Percentiles rank a stretch among this genome's conserved stretches.
phyloP scores from a whole-genome alignment of 2,329 filamentous ascomycete genomes.

The Aspergillus fijiensis region DNA sequence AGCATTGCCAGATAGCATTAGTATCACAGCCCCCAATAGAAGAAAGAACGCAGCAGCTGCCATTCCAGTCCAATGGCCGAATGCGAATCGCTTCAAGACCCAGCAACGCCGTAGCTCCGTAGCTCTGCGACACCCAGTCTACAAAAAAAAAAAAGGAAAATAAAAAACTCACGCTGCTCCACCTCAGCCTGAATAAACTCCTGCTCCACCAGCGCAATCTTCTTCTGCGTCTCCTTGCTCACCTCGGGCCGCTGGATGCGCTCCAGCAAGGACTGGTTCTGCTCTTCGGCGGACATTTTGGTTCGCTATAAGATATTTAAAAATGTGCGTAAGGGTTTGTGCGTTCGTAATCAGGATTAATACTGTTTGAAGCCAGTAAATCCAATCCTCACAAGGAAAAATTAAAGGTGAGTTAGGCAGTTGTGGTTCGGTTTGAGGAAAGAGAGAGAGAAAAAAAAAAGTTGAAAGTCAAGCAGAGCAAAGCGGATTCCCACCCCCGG shows the following conservation, averaged over 20 bases:
- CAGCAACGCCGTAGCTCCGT: not conserved
- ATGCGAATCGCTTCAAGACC: not conserved
- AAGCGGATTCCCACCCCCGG: too few relatives aligned
- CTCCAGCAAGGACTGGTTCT: slow-evolving; percentile 22
- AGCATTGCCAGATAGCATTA: not conserved
- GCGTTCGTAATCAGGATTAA: too few relatives aligned
- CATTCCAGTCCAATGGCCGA: not conserved
- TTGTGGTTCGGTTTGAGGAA: too few relatives aligned
- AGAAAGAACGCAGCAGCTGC: not conserved
- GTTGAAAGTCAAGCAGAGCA: too few relatives aligned
- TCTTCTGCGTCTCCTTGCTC: slow-evolving; percentile 50
- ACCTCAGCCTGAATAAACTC: slow-evolving; percentile 82
- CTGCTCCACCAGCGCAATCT: slow-evolving; percentile 75
- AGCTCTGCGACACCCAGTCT: not conserved
- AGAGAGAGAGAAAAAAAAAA: too few relatives aligned
- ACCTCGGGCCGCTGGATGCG: slow-evolving; percentile 35
- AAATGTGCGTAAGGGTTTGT: not conserved
- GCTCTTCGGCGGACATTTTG: slow-evolving; percentile 1
- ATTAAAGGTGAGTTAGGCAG: too few relatives aligned
- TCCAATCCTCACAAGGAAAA: too few relatives aligned
- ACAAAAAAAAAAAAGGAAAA: not conserved
- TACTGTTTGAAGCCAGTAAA: too few relatives aligned
- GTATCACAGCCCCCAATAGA: too few relatives aligned
- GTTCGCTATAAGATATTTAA: not conserved
- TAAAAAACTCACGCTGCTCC: slow-evolving; percentile 56